These are phyloP conservation scores for Monosporascus sp. DNA, from an alignment of 2,329 filamentous ascomycete genomes.

Conservation along the genomic window DNA sequence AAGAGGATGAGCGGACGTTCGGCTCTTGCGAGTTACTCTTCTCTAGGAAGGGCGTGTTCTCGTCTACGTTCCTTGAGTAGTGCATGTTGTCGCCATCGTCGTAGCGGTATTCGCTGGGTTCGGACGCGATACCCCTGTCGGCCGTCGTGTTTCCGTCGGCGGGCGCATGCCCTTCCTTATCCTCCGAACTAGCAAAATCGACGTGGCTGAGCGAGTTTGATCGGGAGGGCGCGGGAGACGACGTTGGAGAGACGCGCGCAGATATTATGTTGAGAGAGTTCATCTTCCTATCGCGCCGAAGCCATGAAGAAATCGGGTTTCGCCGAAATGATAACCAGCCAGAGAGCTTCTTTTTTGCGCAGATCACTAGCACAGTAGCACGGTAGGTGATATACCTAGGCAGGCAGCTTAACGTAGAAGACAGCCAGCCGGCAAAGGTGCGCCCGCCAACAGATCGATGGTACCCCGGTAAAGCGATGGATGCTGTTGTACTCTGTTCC, in stretches of 20 bases:
- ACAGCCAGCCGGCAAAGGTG: neutral
- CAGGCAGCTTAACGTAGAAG: neutral
- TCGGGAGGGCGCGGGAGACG: conserved; percentile 51
- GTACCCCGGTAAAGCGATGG: neutral
- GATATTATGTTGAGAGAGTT: conserved; percentile 96
- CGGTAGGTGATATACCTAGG: no score
- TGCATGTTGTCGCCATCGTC: conserved; percentile 28
- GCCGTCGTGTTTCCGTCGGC: conserved; percentile 28
- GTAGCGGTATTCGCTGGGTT: conserved; percentile 31
- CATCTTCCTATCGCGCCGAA: conserved; percentile 61
- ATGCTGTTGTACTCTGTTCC: neutral
- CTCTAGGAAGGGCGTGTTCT: conserved; percentile 65
- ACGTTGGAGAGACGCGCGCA: conserved; percentile 65
- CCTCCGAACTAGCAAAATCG: conserved; percentile 37
- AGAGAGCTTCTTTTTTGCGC: neutral
- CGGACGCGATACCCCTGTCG: conserved; percentile 22
- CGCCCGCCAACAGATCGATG: neutral
- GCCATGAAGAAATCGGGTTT: conserved; percentile 43
- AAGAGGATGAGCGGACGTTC: conserved; percentile 37
- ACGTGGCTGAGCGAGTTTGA: conserved; percentile 56
- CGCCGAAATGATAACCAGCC: conserved; percentile 10
- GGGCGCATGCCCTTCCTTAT: conserved; percentile 27
- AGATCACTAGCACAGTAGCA: neutral
- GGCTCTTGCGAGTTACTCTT: conserved; percentile 26
- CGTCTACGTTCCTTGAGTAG: conserved; percentile 38